Percentiles rank a stretch among this genome's conserved stretches.
Conservation (phyloP, 257 asterid genomes). For the Solanum bulbocastanum region DNA sequence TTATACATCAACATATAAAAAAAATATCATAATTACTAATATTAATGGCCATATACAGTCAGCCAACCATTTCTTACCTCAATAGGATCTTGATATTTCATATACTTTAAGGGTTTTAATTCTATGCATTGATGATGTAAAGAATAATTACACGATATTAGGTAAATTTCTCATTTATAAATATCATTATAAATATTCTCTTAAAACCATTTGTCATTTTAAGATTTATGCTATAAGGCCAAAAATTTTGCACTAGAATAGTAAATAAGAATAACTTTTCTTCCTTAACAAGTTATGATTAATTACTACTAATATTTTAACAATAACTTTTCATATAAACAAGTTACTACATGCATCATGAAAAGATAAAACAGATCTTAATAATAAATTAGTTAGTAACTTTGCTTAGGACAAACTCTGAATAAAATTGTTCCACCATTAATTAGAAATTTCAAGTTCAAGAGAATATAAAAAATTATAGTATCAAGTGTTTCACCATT, state of each 20-base stretch:
- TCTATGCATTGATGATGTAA: background rate
- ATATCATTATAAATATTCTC: background rate
- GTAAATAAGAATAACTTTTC: background rate
- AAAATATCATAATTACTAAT: background rate
- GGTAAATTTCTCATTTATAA: background rate
- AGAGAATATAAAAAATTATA: background rate
- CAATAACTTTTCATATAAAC: background rate
- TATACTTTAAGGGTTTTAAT: background rate
- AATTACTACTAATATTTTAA: background rate
- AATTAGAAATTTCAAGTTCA: background rate
- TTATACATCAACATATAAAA: accelerated
- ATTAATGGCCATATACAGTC: background rate
- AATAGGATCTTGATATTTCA: background rate
- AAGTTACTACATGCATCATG: background rate
- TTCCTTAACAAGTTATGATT: background rate
- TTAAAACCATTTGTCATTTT: background rate
- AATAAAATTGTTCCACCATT: background rate
- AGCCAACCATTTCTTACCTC: background rate
- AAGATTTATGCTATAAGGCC: background rate
- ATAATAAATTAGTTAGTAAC: background rate
- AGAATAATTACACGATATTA: background rate
- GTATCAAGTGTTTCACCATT: background rate
- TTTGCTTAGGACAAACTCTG: background rate
- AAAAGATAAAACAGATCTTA: background rate
- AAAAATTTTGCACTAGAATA: too few relatives aligned